Base-by-base conservation (phyloP, 2,329 filamentous ascomycete species). In the Aschersonia sp. region DNA sequence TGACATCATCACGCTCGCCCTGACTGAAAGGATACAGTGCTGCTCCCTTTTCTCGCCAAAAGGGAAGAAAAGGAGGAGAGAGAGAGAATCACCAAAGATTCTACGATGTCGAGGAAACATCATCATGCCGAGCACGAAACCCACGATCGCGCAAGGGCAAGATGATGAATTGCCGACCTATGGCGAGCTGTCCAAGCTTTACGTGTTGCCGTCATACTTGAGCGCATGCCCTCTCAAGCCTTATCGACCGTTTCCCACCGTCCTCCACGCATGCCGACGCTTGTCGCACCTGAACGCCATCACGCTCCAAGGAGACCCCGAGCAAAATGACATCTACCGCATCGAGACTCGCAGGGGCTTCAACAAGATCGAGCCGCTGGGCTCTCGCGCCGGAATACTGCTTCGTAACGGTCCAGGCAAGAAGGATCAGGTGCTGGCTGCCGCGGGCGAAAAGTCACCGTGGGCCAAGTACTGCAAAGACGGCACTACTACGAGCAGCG, bases 191-290 rank as follows among this genome's bases (percentile, higher is more conserved):
- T 37, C 45, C 22, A 30, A 46, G 8, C 45, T 46, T 32, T 37
- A 46, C 12, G 45, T 46, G 5, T 37, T 46, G 8, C 45, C 45
- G 6, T 46, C 45, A 8, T 46, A 46, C 37, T n/a, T 30, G 35
- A 46, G 45, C 37, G 45, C 45, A 3, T 46, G 45, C 32, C 45
- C 45, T 10, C 45, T 46, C 45, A 42, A 40, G 30, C 45, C 45
- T 30, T 42, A 46, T 37, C 35, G 45, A 42, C 35, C 45, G 8
- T 42, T 46, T 37, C 45, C 45, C 4, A 5, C 29, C 9, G 30
- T 9, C 14, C 31, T 46, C 5, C 33, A 30, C 37, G 45, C 35
- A 9, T 37, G 39, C 29, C 33, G 39, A 14, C 37, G 37, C 35
- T 30, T 46, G 33, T 41, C 45, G 29, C 45, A 46, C 9, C 14